These are phyloP conservation scores for Colletotrichum karsti DNA, from an alignment of 2,329 filamentous ascomycete genomes.

Conservation along the genomic window DNA sequence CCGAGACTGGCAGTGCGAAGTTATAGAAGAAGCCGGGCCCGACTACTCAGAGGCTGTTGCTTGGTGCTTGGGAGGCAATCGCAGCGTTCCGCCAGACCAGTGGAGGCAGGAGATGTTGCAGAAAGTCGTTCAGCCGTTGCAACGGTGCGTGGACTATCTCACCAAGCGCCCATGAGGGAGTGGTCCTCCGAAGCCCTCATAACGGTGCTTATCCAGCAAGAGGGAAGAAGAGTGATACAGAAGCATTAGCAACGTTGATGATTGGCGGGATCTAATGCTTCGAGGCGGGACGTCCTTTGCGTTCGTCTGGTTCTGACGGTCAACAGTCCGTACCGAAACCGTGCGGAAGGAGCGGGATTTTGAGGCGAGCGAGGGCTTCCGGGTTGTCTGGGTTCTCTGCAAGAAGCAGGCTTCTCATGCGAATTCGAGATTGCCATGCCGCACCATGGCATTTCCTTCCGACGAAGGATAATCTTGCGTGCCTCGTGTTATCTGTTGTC, in stretches of 20 bases:
- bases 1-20: too few species aligned
- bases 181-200: too few species aligned
- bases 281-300: neutral
- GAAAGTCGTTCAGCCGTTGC: slow-evolving; percentile 29
- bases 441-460: neutral
- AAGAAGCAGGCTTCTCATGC: neutral
- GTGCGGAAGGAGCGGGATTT: neutral
- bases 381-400: neutral
- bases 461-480: neutral
- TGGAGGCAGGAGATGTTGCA: slow-evolving; percentile 23
- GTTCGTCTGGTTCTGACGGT: neutral
- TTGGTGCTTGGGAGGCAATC: slow-evolving; percentile 6
- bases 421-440: neutral
- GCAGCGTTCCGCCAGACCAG: too few species aligned
- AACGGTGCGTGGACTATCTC: slow-evolving; percentile 9
- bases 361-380: neutral
- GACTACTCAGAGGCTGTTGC: slow-evolving; percentile 9
- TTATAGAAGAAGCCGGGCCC: too few species aligned
- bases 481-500: neutral
- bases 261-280: neutral
- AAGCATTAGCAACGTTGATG: too few species aligned
- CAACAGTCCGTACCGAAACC: neutral
- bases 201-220: too few species aligned
- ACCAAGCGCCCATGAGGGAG: neutral
- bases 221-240: neutral